A percentile compares a stretch with the other conserved stretches of the same genome.
Conservation (phyloP, 805 yeast genomes). For the Candida sanyiensis region DNA sequence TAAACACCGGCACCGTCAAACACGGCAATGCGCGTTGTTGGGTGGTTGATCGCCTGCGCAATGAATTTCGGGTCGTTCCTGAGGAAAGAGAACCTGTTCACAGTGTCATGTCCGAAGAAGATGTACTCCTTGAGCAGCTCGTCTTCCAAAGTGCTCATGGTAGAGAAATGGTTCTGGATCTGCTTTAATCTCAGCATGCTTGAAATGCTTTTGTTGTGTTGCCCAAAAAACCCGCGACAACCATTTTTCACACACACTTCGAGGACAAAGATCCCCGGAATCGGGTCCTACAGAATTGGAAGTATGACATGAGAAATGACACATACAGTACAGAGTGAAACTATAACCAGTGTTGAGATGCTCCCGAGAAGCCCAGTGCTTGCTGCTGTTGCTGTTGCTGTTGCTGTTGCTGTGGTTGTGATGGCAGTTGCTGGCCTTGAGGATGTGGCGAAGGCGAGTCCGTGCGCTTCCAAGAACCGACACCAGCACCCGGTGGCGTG, state of each 20-base stretch:
- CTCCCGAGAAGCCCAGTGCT: conserved; percentile 8
- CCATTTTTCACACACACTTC: too few relatives aligned
- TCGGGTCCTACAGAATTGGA: too few relatives aligned
- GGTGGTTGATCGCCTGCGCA: conserved; percentile 33
- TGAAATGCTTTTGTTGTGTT: not conserved
- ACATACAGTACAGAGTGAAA: not conserved
- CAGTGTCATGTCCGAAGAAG: conserved; percentile 44
- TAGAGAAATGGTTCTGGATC: conserved; percentile 4
- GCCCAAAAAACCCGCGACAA: not conserved
- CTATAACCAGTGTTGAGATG: conserved; percentile 16
- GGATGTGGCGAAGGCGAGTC: conserved; percentile 1
- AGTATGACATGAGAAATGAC: not conserved
- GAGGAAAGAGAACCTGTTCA: conserved; percentile 54
- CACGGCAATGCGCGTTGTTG: conserved; percentile 38
- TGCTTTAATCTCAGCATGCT: not conserved
- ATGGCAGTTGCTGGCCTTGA: conserved; percentile 20
- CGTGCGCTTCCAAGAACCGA: conserved; percentile 4
- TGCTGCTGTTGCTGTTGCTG: conserved; percentile 12
- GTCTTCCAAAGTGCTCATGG: not conserved
- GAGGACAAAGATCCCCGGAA: not conserved
- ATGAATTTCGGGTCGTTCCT: conserved; percentile 47
- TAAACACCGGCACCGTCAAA: conserved; percentile 26
- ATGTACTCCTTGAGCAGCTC: conserved; percentile 12
- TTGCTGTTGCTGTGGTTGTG: conserved; percentile 10
- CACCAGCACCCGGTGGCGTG: not conserved